Base-by-base conservation (phyloP, 495 filamentous ascomycete genomes). In the Aspergillus nidulans region DNA sequence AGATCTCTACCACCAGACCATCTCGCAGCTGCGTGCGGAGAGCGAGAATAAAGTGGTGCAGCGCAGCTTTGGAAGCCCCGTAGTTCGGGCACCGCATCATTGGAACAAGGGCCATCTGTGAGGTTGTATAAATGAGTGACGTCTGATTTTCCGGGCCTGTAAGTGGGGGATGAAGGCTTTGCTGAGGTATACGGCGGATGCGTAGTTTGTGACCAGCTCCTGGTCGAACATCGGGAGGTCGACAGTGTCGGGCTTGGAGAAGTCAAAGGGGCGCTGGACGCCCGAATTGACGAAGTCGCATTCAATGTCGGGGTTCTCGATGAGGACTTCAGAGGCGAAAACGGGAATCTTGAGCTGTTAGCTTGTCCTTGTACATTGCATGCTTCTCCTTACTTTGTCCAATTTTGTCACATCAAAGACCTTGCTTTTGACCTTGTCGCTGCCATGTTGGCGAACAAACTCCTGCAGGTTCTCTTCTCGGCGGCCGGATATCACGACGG, bases 121-220 rank as follows among this genome's bases (percentile, higher is more conserved):
- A 79, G 15, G 67, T 69, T 1, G 77, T 73, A 57, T 71, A 75
- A 15, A 66, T 62, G 21, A 77, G 46, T 0, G 74, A 65, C 55
- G 69, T 57, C 4, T 50, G 52, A 16, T 62, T 8, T 55, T 82
- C 75, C 26, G 4, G 15, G 30, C 34, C 56, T 82, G 75, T 2
- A 91, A 74, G 58, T 84, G 80, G 0, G 87, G 84, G 1, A 88
- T 72, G 64, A 91, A 85, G 0, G 77, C 77, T 12, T 82, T 77
- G 19, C 81, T 77, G 1, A 89, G 70, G 55, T 81, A 74, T 6
- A 91, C 63, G 43, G 78, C 77, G 15, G 85, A 75, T 25, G 79
- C 77, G 68, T 89, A 91, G 69, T 91, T 91, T 2, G 83, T 88
- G 8, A 67, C 69, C 23, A 89, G 52, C 62, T 91, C 88, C 6